Evolutionary conservation across 768 basidiomycete species (phyloP).

Genomic region (Filobasidium floriforme): DNA sequence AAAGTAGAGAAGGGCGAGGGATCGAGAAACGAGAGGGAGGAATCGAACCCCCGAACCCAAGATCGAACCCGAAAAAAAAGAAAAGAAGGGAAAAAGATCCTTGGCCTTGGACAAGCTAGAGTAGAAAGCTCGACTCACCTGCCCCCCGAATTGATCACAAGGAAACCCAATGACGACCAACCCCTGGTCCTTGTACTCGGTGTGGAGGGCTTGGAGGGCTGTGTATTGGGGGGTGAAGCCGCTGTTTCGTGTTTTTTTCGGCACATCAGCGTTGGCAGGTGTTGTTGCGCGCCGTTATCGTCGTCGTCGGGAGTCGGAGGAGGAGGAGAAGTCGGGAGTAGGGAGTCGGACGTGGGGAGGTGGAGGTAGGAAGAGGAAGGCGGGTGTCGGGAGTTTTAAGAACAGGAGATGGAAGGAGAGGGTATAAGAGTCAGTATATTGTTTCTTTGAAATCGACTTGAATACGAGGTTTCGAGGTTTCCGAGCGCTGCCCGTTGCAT

Average conservation of each 20-base stretch:
- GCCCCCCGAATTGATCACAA: slow-evolving; percentile 82
- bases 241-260: too few species aligned
- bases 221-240: slow-evolving; percentile 34
- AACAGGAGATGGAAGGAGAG: neutral
- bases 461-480: too few species aligned
- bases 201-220: slow-evolving; percentile 72
- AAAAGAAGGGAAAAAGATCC: neutral
- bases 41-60: neutral
- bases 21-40: neutral
- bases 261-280: too few species aligned
- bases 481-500: too few species aligned
- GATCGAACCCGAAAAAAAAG: neutral
- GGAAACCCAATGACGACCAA: slow-evolving; percentile 84
- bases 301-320: too few species aligned
- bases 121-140: slow-evolving; percentile 46
- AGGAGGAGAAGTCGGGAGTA: too few species aligned
- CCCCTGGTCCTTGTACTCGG: slow-evolving; percentile 69
- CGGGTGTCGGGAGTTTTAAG: neutral
- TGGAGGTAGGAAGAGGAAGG: neutral
- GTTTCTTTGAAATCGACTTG: too few species aligned
- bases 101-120: too few species aligned
- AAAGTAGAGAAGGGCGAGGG: neutral
- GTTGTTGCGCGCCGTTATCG: too few species aligned
- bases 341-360: neutral
- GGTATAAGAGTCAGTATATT: neutral